These are phyloP conservation scores for Candida patagonica DNA, from an alignment of 805 yeast genomes.

Conservation along the genomic window DNA sequence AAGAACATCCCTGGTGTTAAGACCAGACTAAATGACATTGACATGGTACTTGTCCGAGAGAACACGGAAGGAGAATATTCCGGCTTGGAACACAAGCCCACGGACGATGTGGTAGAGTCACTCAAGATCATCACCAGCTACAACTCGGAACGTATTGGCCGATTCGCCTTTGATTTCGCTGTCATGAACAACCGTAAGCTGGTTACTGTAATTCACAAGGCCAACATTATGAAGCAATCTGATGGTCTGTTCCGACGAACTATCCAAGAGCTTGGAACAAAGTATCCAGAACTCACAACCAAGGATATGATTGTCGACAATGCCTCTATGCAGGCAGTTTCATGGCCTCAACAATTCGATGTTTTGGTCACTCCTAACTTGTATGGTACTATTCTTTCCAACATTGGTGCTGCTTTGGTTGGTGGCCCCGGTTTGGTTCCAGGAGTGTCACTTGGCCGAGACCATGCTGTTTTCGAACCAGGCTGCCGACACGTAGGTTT, in stretches of 20 bases:
- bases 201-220: constrained; percentile 97
- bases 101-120: constrained; percentile 96
- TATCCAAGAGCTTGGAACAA: constrained; percentile 75
- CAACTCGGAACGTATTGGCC: constrained; percentile 95
- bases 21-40: constrained; percentile 80
- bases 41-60: constrained; percentile 93
- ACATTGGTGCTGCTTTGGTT: constrained; percentile 94
- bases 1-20: constrained; percentile 91
- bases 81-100: constrained; percentile 94
- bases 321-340: constrained; percentile 99
- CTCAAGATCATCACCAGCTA: constrained; percentile 87
- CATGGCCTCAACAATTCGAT: constrained; percentile 96
- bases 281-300: constrained; percentile 72
- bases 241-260: constrained; percentile 97
- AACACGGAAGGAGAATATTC: constrained; percentile 99
- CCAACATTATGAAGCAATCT: constrained; percentile 97
- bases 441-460: constrained; percentile 97
- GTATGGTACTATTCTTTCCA: constrained; percentile 94
- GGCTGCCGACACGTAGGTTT: constrained; percentile 99
- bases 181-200: constrained; percentile 80
- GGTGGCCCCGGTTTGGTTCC: constrained; percentile 99
- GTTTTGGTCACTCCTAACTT: constrained; percentile 96
- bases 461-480: constrained; percentile 96
- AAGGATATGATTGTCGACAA: constrained; percentile 96
- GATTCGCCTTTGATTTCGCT: constrained; percentile 95